Evolutionary conservation across 73 alveolate genomes (phyloP).

Genomic region (Tetrahymena thermophila): DNA sequence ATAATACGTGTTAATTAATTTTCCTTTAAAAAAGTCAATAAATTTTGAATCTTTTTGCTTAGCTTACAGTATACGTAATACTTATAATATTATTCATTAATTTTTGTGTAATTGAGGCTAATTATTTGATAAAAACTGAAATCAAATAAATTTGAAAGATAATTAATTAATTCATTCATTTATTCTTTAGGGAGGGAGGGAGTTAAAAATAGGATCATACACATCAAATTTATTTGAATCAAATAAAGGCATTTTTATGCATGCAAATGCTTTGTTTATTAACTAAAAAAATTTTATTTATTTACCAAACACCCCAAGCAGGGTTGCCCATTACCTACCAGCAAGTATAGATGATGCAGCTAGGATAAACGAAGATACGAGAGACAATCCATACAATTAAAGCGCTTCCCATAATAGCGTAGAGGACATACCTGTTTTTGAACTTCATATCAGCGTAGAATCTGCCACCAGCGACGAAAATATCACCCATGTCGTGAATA

Average conservation of each 20-base stretch:
- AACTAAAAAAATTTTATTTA: not conserved
- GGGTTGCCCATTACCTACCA: not conserved
- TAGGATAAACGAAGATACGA: slow-evolving; percentile 4
- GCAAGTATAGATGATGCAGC: not conserved
- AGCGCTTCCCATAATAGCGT: not conserved
- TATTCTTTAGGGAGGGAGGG: too few species aligned
- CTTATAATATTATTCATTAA: not conserved
- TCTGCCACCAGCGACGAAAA: slow-evolving; percentile 31
- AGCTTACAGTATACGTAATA: not conserved
- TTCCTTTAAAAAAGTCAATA: not conserved
- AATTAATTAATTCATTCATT: too few species aligned
- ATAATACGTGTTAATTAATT: not conserved
- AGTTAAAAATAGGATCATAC: too few species aligned
- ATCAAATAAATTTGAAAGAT: not conserved
- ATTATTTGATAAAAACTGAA: not conserved
- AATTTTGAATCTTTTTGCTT: not conserved
- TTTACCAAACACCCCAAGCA: not conserved
- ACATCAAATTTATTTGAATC: too few species aligned
- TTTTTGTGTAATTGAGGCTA: not conserved
- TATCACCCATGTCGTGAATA: slow-evolving; percentile 23
- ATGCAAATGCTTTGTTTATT: not conserved
- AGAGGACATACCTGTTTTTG: not conserved
- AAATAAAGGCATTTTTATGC: too few species aligned
- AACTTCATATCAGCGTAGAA: slow-evolving; percentile 14
- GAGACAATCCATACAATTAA: slow-evolving; percentile 19